Base-by-base conservation (phyloP, 371 early-diverging fungal species). In the Rhizomucor miehei region DNA sequence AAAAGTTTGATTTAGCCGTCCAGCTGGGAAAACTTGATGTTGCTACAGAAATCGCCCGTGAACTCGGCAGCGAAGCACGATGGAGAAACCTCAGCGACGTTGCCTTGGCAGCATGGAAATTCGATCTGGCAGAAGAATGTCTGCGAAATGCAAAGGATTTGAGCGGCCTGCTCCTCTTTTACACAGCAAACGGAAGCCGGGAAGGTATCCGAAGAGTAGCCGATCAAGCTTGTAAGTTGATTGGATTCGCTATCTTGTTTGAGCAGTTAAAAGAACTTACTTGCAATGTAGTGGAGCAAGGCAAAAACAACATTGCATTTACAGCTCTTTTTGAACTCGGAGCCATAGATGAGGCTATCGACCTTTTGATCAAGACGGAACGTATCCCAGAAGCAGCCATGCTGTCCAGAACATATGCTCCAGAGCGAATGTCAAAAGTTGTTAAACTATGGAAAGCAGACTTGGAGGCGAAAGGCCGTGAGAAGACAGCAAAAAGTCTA, bases 381-480 rank as follows among this genome's bases (percentile, higher is more conserved):
- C 90, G 97, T 49, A 75, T 91, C 29, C 92, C 97, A n/a, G 99
- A 98, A 73, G 99, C 99, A 0, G 95, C 97, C 34, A 80, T 97
- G 69, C 82, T 95, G 69, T 95, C 97, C 3, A 80, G 94, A 57
- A 88, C 99, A 0, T 92, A 95, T 62, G 69, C 84, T 29, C 98
- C 98, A 16, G 83, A 82, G 54, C 82, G 87, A 43, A 82, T 91
- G 36, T 71, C 90, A 20, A 75, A 77, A 29, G 79, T 90, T 29
- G 89, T 93, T 39, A 69, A 77, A 54, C 73, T 87, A 48, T 97
- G 97, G 98, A 89, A 89, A 61, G 75, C 81, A 44, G 75, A 71
- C 23, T 82, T 97, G 19, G 73, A 71, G 29, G 79, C 79, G 48
- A 69, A 66, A 19, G 81, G 80, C 60, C 89, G 89, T 67, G 75